Base-by-base conservation (phyloP, 345 rosid species). In the Syzygium aqueum region DNA sequence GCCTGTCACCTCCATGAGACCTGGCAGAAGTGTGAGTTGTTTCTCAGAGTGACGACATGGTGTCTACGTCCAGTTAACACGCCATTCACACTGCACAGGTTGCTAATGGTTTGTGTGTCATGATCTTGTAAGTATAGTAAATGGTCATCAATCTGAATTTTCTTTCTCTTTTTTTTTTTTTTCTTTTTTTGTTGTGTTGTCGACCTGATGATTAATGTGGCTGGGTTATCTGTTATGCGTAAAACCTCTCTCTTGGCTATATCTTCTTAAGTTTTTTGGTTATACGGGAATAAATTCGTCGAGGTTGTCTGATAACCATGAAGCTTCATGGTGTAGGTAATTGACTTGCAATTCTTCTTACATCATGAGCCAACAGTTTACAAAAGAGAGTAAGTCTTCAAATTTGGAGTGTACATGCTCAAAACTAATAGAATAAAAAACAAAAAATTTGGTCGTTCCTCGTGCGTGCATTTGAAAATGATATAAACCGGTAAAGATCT, bases 1-100 rank as follows among this genome's bases (percentile, higher is more conserved):
- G 95, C 93, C 86, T 88, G 86, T 86, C 88, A 21, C 85, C 91
- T 54, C 21, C 87, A 15, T 89, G 87, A 88, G 82, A 73, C 22
- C 82, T 40, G 82, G 82, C 82, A 10, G 82, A 19, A 37, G 82
- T 33, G 80, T 37, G 80, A 37, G 49, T 73, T 73, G 49, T 73
- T 73, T 73, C 82, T 37, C 82, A 37, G 82, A 37, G 49, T 21
- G 49, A 73, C 27, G 27, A 37, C 82, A 73, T 73, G 21, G 82
- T 73, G 49, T 37, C 37, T 37, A 15, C 49, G 82, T 73, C 82
- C 82, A 27, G 49, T 73, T 21, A 33, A 73, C 82, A 73, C 82
- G 82, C 82, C 11, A 23, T 37, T 37, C 49, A 33, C 82, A 73
- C 82, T 73, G 82, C 82, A 73, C 49, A 19, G 49, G 82, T 73